Evolutionary conservation across 176 grass and related monocot species (phyloP), one percentile per base, ranked within the genome.

Genomic region (Bothriochloa decipiens): DNA sequence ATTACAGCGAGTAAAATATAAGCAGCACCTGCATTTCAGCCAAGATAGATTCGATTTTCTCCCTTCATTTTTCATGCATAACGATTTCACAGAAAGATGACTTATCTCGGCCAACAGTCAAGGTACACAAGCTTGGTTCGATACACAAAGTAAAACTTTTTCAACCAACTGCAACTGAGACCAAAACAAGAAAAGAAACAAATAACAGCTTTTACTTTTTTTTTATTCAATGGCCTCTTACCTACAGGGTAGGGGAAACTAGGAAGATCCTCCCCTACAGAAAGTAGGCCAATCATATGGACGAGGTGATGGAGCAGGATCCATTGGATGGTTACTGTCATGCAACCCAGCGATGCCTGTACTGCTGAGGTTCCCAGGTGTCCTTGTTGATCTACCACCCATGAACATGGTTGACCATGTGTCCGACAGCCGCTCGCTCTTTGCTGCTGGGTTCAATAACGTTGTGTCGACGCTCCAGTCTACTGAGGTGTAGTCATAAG

Each of bases 331-430:
- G 45, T 76, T 82, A 77, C 83, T 84, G 18, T 95, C 90, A 78
- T 94, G 87, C 65, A 92, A 86, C 68, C 87, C 85, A 43, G 83
- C 10, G 2, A 92, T 76, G 41, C 77, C 68, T 20, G 81, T 76
- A 79, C 74, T 46, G 39, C 65, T 52, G 68, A 87, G 32, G 81
- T 86, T 95, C 7, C 68, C 72, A 61, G 68, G 53, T 62, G 85
- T 65, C 75, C 83, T 92, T 75, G 88, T 9, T 16, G 79, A 81
- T 90, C 88, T 84, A 41, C 97, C 90, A 0, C 93, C 93, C 97
- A 99, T 92, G 84, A 99, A 99, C 93, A 99, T 96, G 70, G 97
- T 99, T 27, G 97, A 96, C 97, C 97, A 99, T 68, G 97, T 99
- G 62, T 96, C 91, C 0, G 93, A 92, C 74, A 92, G 76, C 77